phyloP scores from a whole-genome alignment of 306 rosid genomes.

The Mimosa pudica region DNA sequence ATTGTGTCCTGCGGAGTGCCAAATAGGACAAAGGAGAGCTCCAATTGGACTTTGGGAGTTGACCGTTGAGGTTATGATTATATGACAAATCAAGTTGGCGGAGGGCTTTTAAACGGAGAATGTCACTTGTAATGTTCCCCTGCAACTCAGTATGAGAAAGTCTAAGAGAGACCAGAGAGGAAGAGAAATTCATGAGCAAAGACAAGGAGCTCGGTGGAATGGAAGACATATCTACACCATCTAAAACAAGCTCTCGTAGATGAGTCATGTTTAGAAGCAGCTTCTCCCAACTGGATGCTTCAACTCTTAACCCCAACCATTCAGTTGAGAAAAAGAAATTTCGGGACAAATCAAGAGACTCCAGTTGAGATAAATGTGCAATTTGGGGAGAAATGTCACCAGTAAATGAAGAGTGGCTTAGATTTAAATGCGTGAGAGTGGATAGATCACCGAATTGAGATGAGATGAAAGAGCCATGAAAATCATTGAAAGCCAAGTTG shows the following conservation, averaged over 20 bases:
- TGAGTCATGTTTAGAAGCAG: constrained; percentile 11
- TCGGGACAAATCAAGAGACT: not conserved
- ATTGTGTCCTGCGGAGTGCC: not conserved
- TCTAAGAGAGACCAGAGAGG: constrained; percentile 17
- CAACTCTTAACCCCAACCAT: not conserved
- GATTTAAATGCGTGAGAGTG: constrained; percentile 2
- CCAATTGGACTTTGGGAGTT: not conserved
- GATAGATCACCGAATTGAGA: constrained; percentile 12
- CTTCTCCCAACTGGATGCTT: not conserved
- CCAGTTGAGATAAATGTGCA: constrained; percentile 1
- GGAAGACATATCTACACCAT: not conserved
- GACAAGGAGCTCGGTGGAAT: constrained; percentile 2
- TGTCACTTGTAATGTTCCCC: not conserved
- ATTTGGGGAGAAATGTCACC: not conserved
- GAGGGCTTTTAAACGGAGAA: not conserved
- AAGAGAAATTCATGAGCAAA: constrained; percentile 13
- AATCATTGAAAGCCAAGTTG: not conserved
- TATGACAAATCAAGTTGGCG: not conserved
- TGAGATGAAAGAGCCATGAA: not conserved
- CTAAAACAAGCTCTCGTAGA: constrained; percentile 5
- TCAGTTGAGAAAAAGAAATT: not conserved
- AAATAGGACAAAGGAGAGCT: not conserved
- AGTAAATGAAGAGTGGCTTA: fast-evolving
- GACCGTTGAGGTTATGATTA: not conserved
- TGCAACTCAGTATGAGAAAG: not conserved